Evolutionary conservation across 148 eudicot genomes (phyloP).

Genomic region (Amaranthus hypochondriacus): DNA sequence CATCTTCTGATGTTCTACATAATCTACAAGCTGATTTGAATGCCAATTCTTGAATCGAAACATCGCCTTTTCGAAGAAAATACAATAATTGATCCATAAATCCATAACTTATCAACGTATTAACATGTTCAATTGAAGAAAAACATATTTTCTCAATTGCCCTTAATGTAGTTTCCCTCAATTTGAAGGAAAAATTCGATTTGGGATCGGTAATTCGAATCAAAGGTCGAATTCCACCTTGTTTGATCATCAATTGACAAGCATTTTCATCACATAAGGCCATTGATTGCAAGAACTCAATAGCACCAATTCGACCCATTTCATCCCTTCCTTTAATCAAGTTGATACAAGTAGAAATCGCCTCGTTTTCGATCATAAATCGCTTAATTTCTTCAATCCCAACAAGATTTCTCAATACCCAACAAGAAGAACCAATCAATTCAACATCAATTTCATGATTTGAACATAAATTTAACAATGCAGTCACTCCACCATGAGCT

Average conservation of each 20-base stretch:
- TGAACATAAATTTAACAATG: constrained; percentile 43
- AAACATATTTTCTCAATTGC: constrained; percentile 55
- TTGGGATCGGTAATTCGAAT: constrained; percentile 55
- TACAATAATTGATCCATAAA: constrained; percentile 56
- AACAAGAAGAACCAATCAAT: constrained; percentile 49
- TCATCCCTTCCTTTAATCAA: constrained; percentile 57
- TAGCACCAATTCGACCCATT: constrained; percentile 36
- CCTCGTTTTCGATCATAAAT: constrained; percentile 74
- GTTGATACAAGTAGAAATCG: constrained; percentile 37
- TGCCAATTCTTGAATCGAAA: constrained; percentile 65
- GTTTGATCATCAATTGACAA: constrained; percentile 35
- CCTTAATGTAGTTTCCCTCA: constrained; percentile 49
- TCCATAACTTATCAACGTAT: constrained; percentile 40
- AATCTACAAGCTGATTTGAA: constrained; percentile 59
- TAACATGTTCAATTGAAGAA: constrained; percentile 29
- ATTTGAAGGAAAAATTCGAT: constrained; percentile 39
- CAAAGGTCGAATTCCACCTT: constrained; percentile 49
- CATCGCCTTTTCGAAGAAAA: constrained; percentile 60
- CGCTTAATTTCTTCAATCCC: constrained; percentile 79
- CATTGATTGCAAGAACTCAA: constrained; percentile 55
- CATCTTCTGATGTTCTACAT: constrained; percentile 57
- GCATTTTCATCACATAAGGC: constrained; percentile 48
- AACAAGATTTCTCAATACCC: constrained; percentile 64
- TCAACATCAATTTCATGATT: constrained; percentile 12
- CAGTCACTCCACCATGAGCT: constrained; percentile 81